Conservation (phyloP, 352 stramenopile species). For the Saprolegnia diclina region DNA sequence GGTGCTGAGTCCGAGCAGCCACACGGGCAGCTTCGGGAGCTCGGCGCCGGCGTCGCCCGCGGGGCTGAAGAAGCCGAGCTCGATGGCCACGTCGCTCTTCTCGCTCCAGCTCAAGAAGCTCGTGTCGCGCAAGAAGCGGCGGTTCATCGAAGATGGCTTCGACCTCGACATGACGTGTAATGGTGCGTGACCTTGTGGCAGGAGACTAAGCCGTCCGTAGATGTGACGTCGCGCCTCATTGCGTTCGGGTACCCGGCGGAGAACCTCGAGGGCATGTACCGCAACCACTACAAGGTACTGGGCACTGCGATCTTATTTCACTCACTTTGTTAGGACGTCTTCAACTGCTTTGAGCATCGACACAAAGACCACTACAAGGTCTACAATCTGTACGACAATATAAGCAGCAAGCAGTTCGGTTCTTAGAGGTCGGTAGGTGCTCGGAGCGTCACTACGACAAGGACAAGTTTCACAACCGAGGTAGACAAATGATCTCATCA, state of each 20-base stretch:
- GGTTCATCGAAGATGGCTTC: slow-evolving; percentile 84
- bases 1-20: neutral
- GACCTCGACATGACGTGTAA: slow-evolving; percentile 86
- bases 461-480: slow-evolving; percentile 69
- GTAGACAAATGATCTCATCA: slow-evolving; percentile 24
- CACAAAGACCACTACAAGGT: slow-evolving; percentile 78
- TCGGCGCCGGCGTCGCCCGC: neutral
- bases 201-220: neutral
- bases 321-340: slow-evolving; percentile 51
- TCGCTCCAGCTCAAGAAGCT: slow-evolving; percentile 62
- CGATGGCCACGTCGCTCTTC: slow-evolving; percentile 19
- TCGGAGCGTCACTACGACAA: slow-evolving; percentile 77
- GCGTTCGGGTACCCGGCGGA: slow-evolving; percentile 85
- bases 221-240: slow-evolving; percentile 83
- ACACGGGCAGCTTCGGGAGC: neutral
- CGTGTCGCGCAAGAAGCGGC: slow-evolving; percentile 87
- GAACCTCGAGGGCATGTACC: slow-evolving; percentile 83
- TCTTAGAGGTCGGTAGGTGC: slow-evolving; percentile 31
- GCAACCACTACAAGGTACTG: slow-evolving; percentile 73
- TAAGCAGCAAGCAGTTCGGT: neutral
- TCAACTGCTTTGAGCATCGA: slow-evolving; percentile 83
- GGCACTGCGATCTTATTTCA: neutral
- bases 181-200: neutral
- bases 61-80: neutral
- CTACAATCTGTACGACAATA: slow-evolving; percentile 71